Percentiles rank a stretch among this genome's conserved stretches.
Evolutionary conservation across 2,329 filamentous ascomycete genomes (phyloP).

Genomic region (Biscogniauxia mediterranea): DNA sequence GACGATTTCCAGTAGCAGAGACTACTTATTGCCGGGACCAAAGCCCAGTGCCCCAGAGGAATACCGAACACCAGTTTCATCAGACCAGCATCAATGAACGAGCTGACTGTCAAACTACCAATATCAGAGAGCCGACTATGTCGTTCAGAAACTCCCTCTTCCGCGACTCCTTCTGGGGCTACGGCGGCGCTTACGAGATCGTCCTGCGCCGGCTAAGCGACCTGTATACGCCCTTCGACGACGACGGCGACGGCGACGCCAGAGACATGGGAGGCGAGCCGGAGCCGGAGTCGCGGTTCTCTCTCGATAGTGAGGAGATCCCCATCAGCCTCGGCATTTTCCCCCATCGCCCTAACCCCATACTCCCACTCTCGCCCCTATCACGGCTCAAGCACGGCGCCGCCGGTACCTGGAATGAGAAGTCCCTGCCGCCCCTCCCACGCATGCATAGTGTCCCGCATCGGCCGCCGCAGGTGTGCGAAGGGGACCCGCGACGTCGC

Average conservation of each 20-base stretch:
- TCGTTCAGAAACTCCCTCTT: constrained; percentile 18
- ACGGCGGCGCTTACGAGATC: constrained; percentile 17
- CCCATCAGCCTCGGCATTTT: constrained; percentile 5
- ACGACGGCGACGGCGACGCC: neutral
- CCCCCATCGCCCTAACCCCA: constrained; percentile 3
- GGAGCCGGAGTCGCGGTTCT: constrained; percentile 20
- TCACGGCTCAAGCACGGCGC: constrained; percentile 1
- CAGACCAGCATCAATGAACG: neutral
- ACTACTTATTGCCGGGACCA: neutral
- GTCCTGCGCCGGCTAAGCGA: constrained; percentile 19
- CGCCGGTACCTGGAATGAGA: constrained; percentile 2
- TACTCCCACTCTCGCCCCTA: constrained; percentile 7
- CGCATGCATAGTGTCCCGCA: constrained; percentile 8
- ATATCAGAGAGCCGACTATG: neutral
- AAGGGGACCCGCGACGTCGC: neutral
- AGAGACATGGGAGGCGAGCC: neutral
- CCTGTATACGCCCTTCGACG: constrained; percentile 6
- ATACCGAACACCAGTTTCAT: neutral
- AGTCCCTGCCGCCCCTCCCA: constrained; percentile 12
- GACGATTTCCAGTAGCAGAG: neutral
- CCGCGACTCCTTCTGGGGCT: constrained; percentile 22
- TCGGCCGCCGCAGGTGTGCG: constrained; percentile 3
- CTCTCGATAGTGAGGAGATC: constrained; percentile 20
- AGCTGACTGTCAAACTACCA: neutral
- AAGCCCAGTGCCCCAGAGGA: neutral